phyloP scores from a whole-genome alignment of 441 rosid species.

The Jatropha podagrica region DNA sequence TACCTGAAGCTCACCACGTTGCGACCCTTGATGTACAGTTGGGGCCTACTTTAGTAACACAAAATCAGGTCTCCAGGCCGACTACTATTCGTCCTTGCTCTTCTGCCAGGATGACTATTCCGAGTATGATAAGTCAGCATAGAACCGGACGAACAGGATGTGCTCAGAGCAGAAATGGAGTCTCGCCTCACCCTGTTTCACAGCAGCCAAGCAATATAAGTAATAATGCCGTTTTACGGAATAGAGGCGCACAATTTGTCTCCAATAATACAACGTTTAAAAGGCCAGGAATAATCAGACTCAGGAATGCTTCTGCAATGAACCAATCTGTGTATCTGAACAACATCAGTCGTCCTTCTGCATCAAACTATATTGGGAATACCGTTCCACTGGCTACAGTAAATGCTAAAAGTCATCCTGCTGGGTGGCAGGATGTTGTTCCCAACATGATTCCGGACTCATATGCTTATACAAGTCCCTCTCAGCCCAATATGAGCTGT shows the following conservation, averaged over 20 bases:
- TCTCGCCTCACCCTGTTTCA: conserved; percentile 18
- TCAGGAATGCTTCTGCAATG: conserved; percentile 11
- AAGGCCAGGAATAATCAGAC: conserved; percentile 23
- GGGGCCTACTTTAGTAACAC: conserved; percentile 22
- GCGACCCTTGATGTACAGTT: conserved; percentile 18
- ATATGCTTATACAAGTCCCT: conserved; percentile 15
- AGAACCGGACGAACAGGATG: conserved; percentile 21
- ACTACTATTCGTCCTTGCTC: conserved; percentile 40
- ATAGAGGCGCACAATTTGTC: conserved; percentile 33
- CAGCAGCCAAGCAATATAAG: conserved; percentile 32
- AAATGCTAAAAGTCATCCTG: conserved; percentile 19
- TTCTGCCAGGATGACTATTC: conserved; percentile 26
- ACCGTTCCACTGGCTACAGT: conserved; percentile 26
- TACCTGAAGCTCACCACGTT: conserved; percentile 31
- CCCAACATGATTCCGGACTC: conserved; percentile 24
- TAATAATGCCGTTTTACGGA: conserved; percentile 32
- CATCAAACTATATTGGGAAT: conserved; percentile 23
- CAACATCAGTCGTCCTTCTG: conserved; percentile 26
- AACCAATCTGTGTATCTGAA: conserved; percentile 24
- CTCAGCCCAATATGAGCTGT: conserved; percentile 21
- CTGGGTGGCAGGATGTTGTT: conserved; percentile 22
- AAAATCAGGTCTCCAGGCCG: conserved; percentile 24
- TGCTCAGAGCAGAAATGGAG: conserved; percentile 25
- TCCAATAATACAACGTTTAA: conserved; percentile 31
- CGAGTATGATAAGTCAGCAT: conserved; percentile 31